A percentile compares a stretch with the other conserved stretches of the same genome.
These are phyloP conservation scores for Camellia lanceoleosa DNA, from an alignment of 148 eudicot genomes.

Conservation along the genomic window DNA sequence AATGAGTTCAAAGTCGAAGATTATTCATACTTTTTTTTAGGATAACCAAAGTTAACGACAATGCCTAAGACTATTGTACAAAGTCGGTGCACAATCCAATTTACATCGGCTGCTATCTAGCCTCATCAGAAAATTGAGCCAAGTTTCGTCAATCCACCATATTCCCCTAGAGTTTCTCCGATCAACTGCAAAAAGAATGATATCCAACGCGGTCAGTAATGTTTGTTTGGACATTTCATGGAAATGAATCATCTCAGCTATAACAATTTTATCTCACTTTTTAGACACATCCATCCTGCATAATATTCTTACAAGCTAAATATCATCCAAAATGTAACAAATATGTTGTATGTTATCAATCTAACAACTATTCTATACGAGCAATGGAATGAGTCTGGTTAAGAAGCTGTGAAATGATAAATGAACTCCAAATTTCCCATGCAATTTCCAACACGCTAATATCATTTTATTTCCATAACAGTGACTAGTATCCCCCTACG, in stretches of 20 bases:
- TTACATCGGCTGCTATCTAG: not conserved
- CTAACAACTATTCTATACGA: not conserved
- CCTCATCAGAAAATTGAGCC: conserved; percentile 7
- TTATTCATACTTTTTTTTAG: not conserved
- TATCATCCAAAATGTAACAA: not conserved
- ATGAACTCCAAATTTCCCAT: not conserved
- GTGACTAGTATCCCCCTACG: not conserved
- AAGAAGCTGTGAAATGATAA: not conserved
- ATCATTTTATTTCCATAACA: not conserved
- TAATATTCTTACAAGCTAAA: not conserved
- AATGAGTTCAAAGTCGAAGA: too few relatives aligned
- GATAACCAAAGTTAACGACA: not conserved
- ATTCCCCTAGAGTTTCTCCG: not conserved
- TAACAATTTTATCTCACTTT: not conserved
- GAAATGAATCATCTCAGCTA: not conserved
- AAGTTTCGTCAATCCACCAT: not conserved
- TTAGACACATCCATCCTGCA: not conserved
- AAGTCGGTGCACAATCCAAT: not conserved
- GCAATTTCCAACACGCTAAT: not conserved
- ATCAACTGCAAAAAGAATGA: conserved; percentile 16
- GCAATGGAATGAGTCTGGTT: not conserved
- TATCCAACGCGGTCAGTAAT: not conserved
- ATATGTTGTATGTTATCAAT: too few relatives aligned
- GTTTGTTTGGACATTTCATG: not conserved
- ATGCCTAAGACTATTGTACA: not conserved